These are phyloP conservation scores for Lachnellula subtilissima DNA, from an alignment of 2,329 filamentous ascomycete species.

Conservation along the genomic window DNA sequence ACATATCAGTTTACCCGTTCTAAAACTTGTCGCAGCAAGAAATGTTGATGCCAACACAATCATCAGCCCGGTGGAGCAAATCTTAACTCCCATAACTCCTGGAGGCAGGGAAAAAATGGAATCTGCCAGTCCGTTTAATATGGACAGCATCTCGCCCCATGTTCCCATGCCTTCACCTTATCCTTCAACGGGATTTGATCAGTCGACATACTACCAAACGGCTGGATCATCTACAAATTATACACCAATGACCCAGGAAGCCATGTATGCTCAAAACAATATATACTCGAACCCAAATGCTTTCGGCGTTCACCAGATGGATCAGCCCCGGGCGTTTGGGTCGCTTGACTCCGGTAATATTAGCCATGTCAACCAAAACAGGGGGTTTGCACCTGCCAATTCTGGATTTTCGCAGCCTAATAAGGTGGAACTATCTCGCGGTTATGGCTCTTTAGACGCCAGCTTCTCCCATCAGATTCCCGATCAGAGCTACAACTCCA, in stretches of 20 bases:
- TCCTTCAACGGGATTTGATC: slow-evolving; percentile 16
- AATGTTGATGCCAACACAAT: slow-evolving; percentile 56
- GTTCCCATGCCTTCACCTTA: slow-evolving; percentile 17
- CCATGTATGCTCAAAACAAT: slow-evolving; percentile 15
- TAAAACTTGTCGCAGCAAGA: slow-evolving; percentile 52
- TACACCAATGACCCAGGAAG: slow-evolving; percentile 14
- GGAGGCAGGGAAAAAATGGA: slow-evolving; percentile 23
- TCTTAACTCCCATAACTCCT: slow-evolving; percentile 27
- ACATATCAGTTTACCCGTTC: slow-evolving; percentile 76
- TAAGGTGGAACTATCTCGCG: slow-evolving; percentile 15
- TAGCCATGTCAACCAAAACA: slow-evolving; percentile 13
- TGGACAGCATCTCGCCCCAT: slow-evolving; percentile 25
- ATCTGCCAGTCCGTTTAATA: slow-evolving; percentile 23
- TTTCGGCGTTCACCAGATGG: slow-evolving; percentile 17
- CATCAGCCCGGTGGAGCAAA: slow-evolving; percentile 58
- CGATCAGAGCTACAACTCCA: slow-evolving; percentile 18
- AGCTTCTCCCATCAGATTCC: slow-evolving; percentile 15
- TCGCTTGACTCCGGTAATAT: slow-evolving; percentile 15
- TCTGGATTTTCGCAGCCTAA: slow-evolving; percentile 15
- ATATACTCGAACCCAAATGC: slow-evolving; percentile 17
- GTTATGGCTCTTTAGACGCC: slow-evolving; percentile 17
- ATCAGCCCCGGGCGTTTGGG: slow-evolving; percentile 17
- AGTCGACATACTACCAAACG: slow-evolving; percentile 17
- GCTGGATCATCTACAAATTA: slow-evolving; percentile 12
- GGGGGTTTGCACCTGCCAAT: slow-evolving; percentile 17